Base-by-base conservation (phyloP, 2,329 filamentous ascomycete genomes). In the Phialophora expanda region DNA sequence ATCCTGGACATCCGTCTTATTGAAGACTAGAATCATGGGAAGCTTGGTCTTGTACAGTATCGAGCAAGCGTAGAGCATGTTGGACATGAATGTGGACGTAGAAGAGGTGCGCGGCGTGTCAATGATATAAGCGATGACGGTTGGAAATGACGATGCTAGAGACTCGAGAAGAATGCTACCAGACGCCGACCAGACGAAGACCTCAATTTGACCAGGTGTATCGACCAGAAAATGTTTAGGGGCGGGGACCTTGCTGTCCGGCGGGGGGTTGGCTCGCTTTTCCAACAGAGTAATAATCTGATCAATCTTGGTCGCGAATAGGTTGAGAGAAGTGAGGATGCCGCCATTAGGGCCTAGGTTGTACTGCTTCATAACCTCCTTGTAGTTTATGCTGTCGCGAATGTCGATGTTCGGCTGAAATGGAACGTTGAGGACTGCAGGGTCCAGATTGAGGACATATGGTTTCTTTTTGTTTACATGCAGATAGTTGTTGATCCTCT, bases 321-420 rank as follows among this genome's bases (percentile, higher is more conserved):
- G 86, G 77, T 99, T 99, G 56, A 99, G 82, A 11, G 91, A 95
- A 1, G 96, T 99, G 72, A 99, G 82, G 75, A 99, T 99, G 55
- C 93, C 96, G 60, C 95, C 95, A 81, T 99, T 99, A 8, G 95
- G 95, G 0, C 95, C 95, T 0, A 99, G 86, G 76, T 97, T 97
- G 79, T 97, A 98, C 80, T 98, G 93, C 80, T 94, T 96, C 96
- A 99, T 99, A 70, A 99, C 95, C 80, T 99, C 94, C 78, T 97
- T 95, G 84, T 99, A 99, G 85, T 99, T 97, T 78, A 99, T 94
- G 28, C 91, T 95, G 80, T 99, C 95, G 74, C 96, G 92, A 73
- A 99, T 99, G 80, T 99, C 95, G 80, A 99, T 98, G 79, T 99
- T 99, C 78, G 90, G 89, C 72, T 97, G 94, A 76, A 97, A 99